A percentile compares a stretch with the other conserved stretches of the same genome.
Evolutionary conservation across 306 rosid genomes (phyloP).

Genomic region (Cicer yamashitae): DNA sequence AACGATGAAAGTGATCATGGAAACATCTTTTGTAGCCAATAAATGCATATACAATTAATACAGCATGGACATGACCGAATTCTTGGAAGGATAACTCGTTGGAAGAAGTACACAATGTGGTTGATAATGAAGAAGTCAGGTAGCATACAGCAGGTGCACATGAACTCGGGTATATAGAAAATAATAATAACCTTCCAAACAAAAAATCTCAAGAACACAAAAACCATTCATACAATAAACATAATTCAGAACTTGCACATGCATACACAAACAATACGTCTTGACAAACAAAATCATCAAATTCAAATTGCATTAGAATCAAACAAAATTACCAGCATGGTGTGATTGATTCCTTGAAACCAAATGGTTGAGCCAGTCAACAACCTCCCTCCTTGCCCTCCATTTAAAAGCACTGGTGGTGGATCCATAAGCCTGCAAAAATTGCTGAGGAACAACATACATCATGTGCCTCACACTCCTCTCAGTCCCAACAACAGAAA

Average conservation of each 20-base stretch:
- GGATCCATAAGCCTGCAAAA: conserved; percentile 58
- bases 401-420: conserved; percentile 59
- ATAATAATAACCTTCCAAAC: background rate
- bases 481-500: conserved; percentile 86
- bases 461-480: conserved; percentile 90
- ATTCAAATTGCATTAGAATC: conserved; percentile 41
- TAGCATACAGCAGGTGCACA: conserved; percentile 2
- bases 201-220: conserved; percentile 20
- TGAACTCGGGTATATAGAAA: background rate
- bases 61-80: conserved; percentile 14
- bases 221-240: conserved; percentile 16
- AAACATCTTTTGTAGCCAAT: conserved; percentile 10
- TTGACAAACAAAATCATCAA: conserved; percentile 1
- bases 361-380: conserved; percentile 74
- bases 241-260: background rate
- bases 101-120: background rate
- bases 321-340: conserved; percentile 40
- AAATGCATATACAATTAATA: conserved; percentile 19
- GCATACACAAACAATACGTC: background rate
- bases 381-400: conserved; percentile 86
- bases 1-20: background rate
- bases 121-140: background rate
- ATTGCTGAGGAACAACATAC: conserved; percentile 70
- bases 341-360: conserved; percentile 47
- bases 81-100: background rate